Conservation (phyloP, 305 asterid species). For the Fraxinus ornus region DNA sequence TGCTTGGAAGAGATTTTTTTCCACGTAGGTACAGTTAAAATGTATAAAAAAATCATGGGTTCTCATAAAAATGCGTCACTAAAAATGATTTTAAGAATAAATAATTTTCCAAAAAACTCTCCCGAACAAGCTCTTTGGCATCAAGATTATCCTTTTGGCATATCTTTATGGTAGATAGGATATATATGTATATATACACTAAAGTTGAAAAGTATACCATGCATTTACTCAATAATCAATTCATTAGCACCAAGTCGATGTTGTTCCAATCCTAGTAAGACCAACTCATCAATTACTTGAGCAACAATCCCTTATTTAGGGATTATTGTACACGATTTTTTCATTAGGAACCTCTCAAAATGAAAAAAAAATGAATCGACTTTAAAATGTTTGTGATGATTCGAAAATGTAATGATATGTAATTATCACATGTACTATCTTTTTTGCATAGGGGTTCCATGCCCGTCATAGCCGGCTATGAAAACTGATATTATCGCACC, state of each 20-base stretch:
- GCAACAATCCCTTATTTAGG: not conserved
- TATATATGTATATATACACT: not conserved
- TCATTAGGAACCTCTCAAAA: not conserved
- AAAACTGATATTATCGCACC: not conserved
- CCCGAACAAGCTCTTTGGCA: not conserved
- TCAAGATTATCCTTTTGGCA: not conserved
- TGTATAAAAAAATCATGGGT: not conserved
- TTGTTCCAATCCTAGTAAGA: not conserved
- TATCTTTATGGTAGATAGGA: not conserved
- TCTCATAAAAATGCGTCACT: not conserved
- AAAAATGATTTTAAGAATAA: not conserved
- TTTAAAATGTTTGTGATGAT: not conserved
- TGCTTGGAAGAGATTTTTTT: not conserved
- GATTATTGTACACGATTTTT: not conserved
- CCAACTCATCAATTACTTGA: not conserved
- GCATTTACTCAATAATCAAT: not conserved
- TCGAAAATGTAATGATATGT: not conserved
- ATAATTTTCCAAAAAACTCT: not conserved
- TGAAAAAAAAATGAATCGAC: not conserved
- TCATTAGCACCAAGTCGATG: not conserved
- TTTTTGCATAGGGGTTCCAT: not conserved
- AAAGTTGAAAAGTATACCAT: not conserved
- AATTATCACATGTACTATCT: not conserved
- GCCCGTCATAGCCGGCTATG: not conserved
- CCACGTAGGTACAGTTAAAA: not conserved